Conservation (phyloP, 2,329 filamentous ascomycete species). For the Pyricularia pennisetigena region DNA sequence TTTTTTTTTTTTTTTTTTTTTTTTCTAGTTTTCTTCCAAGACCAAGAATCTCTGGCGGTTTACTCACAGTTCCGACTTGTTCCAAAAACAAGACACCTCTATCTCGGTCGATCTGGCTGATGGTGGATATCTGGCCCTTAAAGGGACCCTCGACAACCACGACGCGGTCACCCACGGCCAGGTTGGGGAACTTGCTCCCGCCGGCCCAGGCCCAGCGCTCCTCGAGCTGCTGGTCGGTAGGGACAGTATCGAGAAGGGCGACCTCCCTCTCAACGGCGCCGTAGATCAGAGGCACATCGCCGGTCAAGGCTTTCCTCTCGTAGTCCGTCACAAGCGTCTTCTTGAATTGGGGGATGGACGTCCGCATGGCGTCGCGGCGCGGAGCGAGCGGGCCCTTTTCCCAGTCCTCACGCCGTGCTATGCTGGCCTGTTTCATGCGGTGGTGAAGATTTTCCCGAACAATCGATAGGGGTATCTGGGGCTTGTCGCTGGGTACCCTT, state of each 20-base stretch:
- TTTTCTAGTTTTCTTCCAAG: no score
- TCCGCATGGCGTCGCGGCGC: constrained; percentile 54
- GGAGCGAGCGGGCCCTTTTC: constrained; percentile 69
- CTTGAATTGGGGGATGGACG: background rate
- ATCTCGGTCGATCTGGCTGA: constrained; percentile 44
- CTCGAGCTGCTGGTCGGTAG: constrained; percentile 24
- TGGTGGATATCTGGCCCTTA: constrained; percentile 73
- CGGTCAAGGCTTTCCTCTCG: constrained; percentile 23
- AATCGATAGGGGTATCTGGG: constrained; percentile 14
- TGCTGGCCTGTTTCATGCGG: constrained; percentile 22
- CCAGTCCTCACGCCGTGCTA: constrained; percentile 64
- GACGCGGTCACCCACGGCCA: constrained; percentile 66
- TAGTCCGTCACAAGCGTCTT: constrained; percentile 38
- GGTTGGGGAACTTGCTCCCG: constrained; percentile 45
- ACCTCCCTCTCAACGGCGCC: constrained; percentile 2
- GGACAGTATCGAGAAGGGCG: constrained; percentile 9
- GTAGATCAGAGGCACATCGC: background rate
- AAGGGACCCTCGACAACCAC: constrained; percentile 70
- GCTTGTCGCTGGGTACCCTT: background rate
- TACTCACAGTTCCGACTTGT: constrained; percentile 53
- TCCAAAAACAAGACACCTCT: constrained; percentile 51
- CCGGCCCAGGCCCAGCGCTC: constrained; percentile 46
- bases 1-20: background rate
- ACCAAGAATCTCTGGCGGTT: no score
- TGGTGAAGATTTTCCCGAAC: constrained; percentile 22